Percentiles rank a stretch among this genome's conserved stretches.
Evolutionary conservation across 2,329 filamentous ascomycete genomes (phyloP).

Genomic region (Colletotrichum spaethianum): DNA sequence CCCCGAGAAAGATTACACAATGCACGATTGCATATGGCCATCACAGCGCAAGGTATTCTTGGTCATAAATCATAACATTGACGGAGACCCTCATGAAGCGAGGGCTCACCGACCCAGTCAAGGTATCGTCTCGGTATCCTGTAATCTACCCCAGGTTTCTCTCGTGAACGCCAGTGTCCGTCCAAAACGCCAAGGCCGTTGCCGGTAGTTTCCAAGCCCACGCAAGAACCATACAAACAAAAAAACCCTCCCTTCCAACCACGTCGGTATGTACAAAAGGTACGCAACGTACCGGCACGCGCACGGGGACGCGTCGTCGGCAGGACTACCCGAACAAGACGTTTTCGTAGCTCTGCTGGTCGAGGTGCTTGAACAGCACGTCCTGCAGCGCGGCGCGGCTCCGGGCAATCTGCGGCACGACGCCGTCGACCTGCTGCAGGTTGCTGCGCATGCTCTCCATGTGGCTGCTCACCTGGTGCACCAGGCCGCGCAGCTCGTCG

Average conservation of each 20-base stretch:
- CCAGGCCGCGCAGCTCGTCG: constrained; percentile 60
- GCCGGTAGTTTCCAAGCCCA: background rate
- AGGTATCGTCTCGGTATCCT: background rate
- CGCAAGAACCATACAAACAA: background rate
- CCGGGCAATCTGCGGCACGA: constrained; percentile 63
- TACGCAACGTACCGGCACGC: background rate
- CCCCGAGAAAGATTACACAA: background rate
- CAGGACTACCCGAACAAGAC: constrained; percentile 59
- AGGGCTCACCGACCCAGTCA: background rate
- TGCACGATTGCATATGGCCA: background rate
- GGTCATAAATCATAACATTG: constrained; percentile 12
- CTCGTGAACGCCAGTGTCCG: background rate
- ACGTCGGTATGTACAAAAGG: too few species aligned
- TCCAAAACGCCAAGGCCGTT: background rate
- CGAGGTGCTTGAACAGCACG: constrained; percentile 62
- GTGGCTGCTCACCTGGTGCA: constrained; percentile 66
- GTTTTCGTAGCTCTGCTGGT: constrained; percentile 61
- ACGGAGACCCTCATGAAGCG: background rate
- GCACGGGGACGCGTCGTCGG: too few species aligned
- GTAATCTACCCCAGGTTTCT: background rate
- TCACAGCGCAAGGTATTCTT: background rate
- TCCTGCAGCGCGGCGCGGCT: constrained; percentile 65
- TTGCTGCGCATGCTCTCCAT: constrained; percentile 71
- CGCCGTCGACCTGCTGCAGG: constrained; percentile 66
- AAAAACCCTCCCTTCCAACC: background rate